Evolutionary conservation across 2,329 filamentous ascomycete species (phyloP).

Genomic region (Thyridium curvatum): DNA sequence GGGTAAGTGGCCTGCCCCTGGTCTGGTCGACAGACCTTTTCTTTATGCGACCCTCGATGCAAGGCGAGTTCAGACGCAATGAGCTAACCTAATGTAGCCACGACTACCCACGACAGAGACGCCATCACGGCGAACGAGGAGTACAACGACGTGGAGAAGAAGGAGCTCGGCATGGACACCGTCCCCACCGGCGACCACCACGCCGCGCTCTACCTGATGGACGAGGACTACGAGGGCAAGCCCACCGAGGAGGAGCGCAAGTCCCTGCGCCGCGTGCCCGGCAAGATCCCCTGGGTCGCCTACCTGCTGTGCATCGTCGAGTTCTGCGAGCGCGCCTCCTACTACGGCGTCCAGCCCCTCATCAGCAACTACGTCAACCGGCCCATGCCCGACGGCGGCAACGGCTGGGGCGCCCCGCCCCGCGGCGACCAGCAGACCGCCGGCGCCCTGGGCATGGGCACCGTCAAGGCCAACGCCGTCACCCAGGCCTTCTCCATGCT

Average conservation of each 20-base stretch:
- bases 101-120: no score
- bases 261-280: slow-evolving; percentile 45
- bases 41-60: no score
- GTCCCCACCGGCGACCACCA: slow-evolving; percentile 5
- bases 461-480: slow-evolving; percentile 44
- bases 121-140: no score
- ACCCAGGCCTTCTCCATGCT: slow-evolving; percentile 50
- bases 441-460: slow-evolving; percentile 54
- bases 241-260: slow-evolving; percentile 48
- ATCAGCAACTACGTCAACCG: slow-evolving; percentile 59
- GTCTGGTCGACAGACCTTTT: no score
- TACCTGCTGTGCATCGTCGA: slow-evolving; percentile 54
- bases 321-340: slow-evolving; percentile 55
- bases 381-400: slow-evolving; percentile 44
- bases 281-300: slow-evolving; percentile 43
- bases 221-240: slow-evolving; percentile 26
- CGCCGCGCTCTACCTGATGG: slow-evolving; percentile 7
- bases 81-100: no score
- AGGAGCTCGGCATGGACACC: background rate
- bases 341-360: slow-evolving; percentile 47
- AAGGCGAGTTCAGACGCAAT: no score
- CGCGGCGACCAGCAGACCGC: slow-evolving; percentile 36
- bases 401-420: slow-evolving; percentile 37
- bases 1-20: no score
- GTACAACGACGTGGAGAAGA: background rate